Conservation (phyloP, 192 early-diverging fungal species). For the Coemansia sp. region DNA sequence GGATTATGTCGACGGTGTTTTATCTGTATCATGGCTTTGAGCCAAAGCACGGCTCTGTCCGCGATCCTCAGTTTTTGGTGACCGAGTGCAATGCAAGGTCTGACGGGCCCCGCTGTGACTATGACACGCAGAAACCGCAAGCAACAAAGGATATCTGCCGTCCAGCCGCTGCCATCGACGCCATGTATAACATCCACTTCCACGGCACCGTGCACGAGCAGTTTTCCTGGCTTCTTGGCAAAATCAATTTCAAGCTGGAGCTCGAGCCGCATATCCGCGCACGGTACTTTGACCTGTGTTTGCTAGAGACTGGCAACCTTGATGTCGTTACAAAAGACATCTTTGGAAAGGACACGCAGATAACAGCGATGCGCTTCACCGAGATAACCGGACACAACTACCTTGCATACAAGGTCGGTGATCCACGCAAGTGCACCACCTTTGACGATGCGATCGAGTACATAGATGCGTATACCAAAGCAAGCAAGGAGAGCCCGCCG, state of each 20-base stretch:
- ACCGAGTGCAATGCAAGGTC: no score
- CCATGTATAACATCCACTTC: constrained; percentile 22
- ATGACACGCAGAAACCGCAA: not conserved
- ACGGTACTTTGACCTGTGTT: constrained; percentile 23
- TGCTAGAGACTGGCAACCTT: constrained; percentile 13
- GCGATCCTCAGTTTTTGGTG: no score
- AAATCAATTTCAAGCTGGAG: constrained; percentile 6
- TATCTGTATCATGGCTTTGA: no score
- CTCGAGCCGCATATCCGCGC: constrained; percentile 11
- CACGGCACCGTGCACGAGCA: constrained; percentile 14
- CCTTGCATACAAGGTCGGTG: not conserved
- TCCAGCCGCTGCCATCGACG: constrained; percentile 8
- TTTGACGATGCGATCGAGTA: not conserved
- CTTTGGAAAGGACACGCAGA: not conserved
- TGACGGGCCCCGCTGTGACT: no score
- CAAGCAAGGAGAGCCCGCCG: not conserved
- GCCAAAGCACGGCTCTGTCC: no score
- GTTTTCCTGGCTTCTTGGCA: constrained; percentile 18
- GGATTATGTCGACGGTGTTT: no score
- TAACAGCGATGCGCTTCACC: constrained; percentile 4
- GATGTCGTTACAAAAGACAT: not conserved
- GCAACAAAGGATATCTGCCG: constrained; percentile 2
- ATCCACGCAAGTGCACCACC: not conserved
- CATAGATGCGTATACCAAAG: not conserved
- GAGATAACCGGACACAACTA: not conserved